Conservation (phyloP, 306 rosid species). For the Vigna nakashimae region DNA sequence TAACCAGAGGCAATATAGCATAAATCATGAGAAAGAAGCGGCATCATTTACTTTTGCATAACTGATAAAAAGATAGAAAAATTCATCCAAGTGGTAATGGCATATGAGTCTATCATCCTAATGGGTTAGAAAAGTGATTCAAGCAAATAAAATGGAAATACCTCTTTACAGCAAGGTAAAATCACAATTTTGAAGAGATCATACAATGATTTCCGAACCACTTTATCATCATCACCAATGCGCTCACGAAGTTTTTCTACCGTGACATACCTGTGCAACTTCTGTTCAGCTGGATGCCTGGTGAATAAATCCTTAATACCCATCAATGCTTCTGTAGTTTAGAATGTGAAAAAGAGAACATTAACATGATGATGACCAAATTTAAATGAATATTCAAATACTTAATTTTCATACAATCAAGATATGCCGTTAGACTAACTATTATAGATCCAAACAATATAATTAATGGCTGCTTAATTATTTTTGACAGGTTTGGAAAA, state of each 20-base stretch:
- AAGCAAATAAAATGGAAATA: constrained; percentile 40
- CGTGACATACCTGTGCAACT: constrained; percentile 70
- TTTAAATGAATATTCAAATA: constrained; percentile 19
- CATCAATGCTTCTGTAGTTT: constrained; percentile 71
- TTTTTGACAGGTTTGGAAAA: constrained; percentile 13
- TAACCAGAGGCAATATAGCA: constrained; percentile 26
- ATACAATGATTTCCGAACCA: constrained; percentile 70
- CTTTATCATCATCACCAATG: constrained; percentile 76
- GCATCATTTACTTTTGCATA: not conserved
- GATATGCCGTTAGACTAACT: not conserved
- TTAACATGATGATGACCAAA: constrained; percentile 19
- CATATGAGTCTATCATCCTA: constrained; percentile 11
- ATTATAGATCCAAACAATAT: constrained; percentile 10
- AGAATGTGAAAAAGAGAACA: not conserved
- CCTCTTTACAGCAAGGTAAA: constrained; percentile 84
- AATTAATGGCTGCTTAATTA: constrained; percentile 7
- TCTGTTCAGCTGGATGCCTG: constrained; percentile 73
- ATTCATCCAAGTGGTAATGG: not conserved
- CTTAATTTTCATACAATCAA: not conserved
- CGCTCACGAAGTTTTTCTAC: constrained; percentile 84
- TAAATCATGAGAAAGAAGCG: constrained; percentile 15
- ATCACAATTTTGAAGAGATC: constrained; percentile 75
- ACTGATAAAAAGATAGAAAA: not conserved
- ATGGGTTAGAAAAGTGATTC: not conserved
- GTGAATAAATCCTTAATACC: constrained; percentile 80